Base-by-base conservation (phyloP, 345 rosid species). In the Theobroma cacao region DNA sequence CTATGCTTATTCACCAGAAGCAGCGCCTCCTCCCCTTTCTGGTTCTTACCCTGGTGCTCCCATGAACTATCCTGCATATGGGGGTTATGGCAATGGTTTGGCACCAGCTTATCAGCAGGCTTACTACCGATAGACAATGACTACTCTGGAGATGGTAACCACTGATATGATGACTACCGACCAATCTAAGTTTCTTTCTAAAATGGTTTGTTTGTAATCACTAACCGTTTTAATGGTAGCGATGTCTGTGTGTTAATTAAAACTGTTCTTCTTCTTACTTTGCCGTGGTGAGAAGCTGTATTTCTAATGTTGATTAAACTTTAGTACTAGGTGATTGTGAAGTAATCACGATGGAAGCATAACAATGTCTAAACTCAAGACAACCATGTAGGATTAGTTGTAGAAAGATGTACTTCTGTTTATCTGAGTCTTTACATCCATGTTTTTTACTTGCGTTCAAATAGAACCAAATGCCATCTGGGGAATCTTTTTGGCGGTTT, bases 31-130 rank as follows among this genome's bases (percentile, higher is more conserved):
- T 71, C 87, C 89, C 48, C 82, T 83, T 5, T 76, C 83, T 0
- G 88, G 86, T 72, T 70, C 92, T 11, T 88, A 88, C 76, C 89
- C 95, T 7, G 90, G 76, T 53, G 86, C 89, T 70, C 88, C 90
- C 30, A 83, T 92, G 90, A 89, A 67, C 82, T 92, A 90, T 77
- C 86, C 92, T 43, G 87, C 86, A 58, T 91, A 88, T 40, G 90
- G 89, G 22, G 91, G 83, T 43, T 92, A 90, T 68, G 86, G 83
- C 61, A 87, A 56, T 45, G 89, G 89, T 26, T 78, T 89, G 77
- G 91, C 91, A 78, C 93, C 91, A 56, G 89, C 92, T 85, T 89
- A 90, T 87, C 93, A 89, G 85, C 92, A 81, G 87, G 96, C 93
- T 88, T 91, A 90, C 91, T 91, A 89, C 92, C 83, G 93, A 87